Percentiles rank a stretch among this genome's conserved stretches.
Conservation (phyloP, 2,329 filamentous ascomycete species). For the Fusarium protoensiforme region DNA sequence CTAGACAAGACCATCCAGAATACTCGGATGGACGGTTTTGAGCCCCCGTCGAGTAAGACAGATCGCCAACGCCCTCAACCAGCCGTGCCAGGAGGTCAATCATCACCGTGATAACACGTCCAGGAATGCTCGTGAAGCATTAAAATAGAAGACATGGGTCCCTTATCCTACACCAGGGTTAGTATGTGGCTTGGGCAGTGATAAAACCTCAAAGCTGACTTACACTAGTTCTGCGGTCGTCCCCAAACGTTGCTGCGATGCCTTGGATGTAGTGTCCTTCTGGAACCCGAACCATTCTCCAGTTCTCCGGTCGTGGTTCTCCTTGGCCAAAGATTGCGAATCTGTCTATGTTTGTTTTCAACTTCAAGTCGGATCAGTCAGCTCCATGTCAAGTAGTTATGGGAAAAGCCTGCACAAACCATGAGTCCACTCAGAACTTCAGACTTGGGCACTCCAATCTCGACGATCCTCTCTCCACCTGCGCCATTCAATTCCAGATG, state of each 20-base stretch:
- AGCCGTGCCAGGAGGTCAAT: too few species aligned
- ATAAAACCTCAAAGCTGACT: neutral
- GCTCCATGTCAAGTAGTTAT: neutral
- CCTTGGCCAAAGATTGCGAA: neutral
- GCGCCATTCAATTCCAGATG: neutral
- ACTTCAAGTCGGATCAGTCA: neutral
- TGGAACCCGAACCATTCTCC: neutral
- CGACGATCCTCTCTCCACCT: neutral
- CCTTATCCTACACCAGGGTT: neutral
- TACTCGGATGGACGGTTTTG: too few species aligned
- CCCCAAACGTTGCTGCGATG: neutral
- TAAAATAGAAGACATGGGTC: neutral
- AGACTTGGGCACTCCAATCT: slow-evolving; percentile 3
- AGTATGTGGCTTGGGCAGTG: neutral
- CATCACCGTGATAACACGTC: neutral
- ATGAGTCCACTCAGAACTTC: neutral
- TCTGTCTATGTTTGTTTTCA: neutral
- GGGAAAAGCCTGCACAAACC: neutral
- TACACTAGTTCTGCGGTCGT: neutral
- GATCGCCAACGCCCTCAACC: too few species aligned
- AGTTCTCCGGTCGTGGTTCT: neutral
- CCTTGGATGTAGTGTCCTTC: neutral
- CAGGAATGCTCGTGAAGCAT: neutral
- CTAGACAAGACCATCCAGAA: neutral
- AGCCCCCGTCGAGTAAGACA: too few species aligned